Evolutionary conservation across 768 basidiomycete genomes (phyloP).

Genomic region (Amanita muscaria): DNA sequence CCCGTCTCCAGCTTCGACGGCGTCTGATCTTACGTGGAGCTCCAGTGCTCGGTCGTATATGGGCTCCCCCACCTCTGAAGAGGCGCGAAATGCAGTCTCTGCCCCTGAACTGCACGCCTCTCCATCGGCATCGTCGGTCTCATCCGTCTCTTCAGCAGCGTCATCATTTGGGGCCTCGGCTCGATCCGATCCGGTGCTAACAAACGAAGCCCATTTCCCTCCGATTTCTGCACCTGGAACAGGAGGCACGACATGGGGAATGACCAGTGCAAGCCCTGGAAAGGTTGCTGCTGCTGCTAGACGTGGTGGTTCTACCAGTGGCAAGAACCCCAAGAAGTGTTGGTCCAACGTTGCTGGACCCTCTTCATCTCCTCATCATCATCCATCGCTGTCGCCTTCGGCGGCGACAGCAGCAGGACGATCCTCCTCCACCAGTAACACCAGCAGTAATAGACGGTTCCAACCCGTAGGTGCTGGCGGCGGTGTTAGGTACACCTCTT

Average conservation of each 20-base stretch:
- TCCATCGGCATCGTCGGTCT: background rate
- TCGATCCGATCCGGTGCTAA: background rate
- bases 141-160: background rate
- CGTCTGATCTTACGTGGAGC: constrained; percentile 14
- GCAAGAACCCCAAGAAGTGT: constrained; percentile 1
- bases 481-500: background rate
- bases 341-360: constrained; percentile 11
- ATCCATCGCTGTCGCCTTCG: no score
- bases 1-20: constrained; percentile 14
- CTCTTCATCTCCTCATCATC: background rate
- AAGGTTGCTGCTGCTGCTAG: no score
- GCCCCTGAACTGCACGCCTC: background rate
- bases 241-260: no score
- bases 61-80: constrained; percentile 3
- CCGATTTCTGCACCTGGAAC: background rate
- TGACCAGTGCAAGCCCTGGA: no score
- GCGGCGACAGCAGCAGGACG: background rate
- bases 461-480: background rate
- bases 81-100: background rate
- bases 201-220: background rate
- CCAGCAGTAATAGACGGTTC: background rate
- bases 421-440: no score
- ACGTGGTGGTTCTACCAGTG: no score
- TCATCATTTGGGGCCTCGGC: background rate
- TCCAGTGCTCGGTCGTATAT: constrained; percentile 15